Percentiles rank a stretch among this genome's conserved stretches.
phyloP scores from a whole-genome alignment of 1,284 basidiomycete species.

The Cutaneotrichosporon mucoides region DNA sequence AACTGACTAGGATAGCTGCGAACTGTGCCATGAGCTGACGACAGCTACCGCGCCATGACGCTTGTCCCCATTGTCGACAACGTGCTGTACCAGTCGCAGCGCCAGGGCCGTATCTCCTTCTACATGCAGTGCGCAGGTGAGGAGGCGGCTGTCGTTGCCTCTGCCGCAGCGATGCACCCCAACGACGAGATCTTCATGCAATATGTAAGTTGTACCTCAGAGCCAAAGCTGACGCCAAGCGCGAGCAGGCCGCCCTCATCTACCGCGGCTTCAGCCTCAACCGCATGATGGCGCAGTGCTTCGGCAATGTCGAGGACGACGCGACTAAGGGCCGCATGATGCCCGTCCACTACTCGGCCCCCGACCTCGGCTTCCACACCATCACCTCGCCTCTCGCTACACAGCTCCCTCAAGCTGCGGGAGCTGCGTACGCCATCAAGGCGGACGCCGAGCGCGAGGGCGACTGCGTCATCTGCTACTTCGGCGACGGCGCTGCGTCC shows the following conservation, averaged over 20 bases:
- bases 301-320: conserved; percentile 76
- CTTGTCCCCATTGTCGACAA: conserved; percentile 81
- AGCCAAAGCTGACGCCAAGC: conserved; percentile 52
- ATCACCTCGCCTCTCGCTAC: conserved; percentile 93
- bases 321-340: conserved; percentile 82
- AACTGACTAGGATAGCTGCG: no score
- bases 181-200: conserved; percentile 67
- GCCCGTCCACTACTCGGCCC: conserved; percentile 86
- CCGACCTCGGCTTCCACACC: conserved; percentile 80
- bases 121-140: conserved; percentile 75
- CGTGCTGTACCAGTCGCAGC: conserved; percentile 82
- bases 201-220: conserved; percentile 51
- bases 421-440: conserved; percentile 83
- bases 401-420: conserved; percentile 93
- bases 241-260: conserved; percentile 83
- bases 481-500: conserved; percentile 65
- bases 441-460: conserved; percentile 68
- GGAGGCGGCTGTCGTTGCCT: conserved; percentile 85
- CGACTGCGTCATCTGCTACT: conserved; percentile 82
- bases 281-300: conserved; percentile 78
- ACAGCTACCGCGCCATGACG: conserved; percentile 76
- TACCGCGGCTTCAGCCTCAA: conserved; percentile 77
- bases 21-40: no score
- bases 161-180: conserved; percentile 74
- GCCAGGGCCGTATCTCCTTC: conserved; percentile 91